Evolutionary conservation across 2,329 filamentous ascomycete species (phyloP), one percentile per base, ranked within the genome.

Genomic region (Colletotrichum kahawae): DNA sequence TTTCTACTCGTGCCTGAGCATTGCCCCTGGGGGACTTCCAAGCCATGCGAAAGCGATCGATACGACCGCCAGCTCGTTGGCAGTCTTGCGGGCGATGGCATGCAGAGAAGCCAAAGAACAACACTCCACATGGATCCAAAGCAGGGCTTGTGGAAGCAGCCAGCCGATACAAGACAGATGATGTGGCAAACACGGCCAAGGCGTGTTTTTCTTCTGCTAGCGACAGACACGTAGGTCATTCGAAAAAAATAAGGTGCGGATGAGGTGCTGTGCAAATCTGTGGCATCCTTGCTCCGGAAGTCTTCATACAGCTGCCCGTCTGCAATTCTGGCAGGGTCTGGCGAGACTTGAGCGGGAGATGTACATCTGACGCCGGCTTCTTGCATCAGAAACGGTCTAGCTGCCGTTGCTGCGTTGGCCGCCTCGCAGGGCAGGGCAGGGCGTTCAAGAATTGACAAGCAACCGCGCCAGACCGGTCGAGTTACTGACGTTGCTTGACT

Each of bases 161-260:
- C 31, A 24, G 27, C 48, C 63, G 70, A 36, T 33, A 14, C 64
- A 27, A 31, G 34, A 33, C 29, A 73, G 69, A 51, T 68, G 69
- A 75, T 67, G 73, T 75, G 69, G 73, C 69, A 72, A 60, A 68
- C 38, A 57, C 9, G 29, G 69, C 69, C 73, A 75, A 73, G 73
- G n/a, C 21, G 24, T 8, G 31, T 31, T 12, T 34, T 68, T 27
- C 43, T 67, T 63, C 38, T 59, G 48, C 18, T 21, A 21, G n/a
- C 43, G 56, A 73, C 73, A 73, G 56, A 73, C 73, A 73, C 57
- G 70, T 75, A 68, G 57, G 63, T 65, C 27, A 34, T 10, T 51
- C 29, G 21, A 59, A 38, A 59, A 13, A 51, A 51, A 51, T 51
- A 51, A 48, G 56, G 24, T 33, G 21, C 14, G 5, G 24, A 54